Evolutionary conservation across 257 asterid genomes (phyloP).

Genomic region (Ocimum tenuiflorum): DNA sequence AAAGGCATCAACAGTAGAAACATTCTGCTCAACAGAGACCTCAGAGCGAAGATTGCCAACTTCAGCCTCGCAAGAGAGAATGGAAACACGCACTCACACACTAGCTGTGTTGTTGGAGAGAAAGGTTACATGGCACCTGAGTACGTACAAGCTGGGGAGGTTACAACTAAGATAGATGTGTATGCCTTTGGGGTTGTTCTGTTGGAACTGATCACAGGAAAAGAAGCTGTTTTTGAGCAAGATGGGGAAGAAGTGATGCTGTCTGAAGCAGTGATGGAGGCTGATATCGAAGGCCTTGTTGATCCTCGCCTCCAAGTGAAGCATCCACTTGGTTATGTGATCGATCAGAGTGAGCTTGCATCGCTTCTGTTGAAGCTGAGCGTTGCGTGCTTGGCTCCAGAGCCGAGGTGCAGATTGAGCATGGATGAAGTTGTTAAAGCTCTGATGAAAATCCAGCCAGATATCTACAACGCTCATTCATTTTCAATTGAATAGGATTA

Average conservation of each 20-base stretch:
- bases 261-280: conserved; percentile 25
- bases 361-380: conserved; percentile 38
- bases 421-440: conserved; percentile 44
- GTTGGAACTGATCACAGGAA: conserved; percentile 58
- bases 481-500: conserved; percentile 18
- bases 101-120: conserved; percentile 24
- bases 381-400: conserved; percentile 38
- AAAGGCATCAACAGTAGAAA: conserved; percentile 43
- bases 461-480: conserved; percentile 32
- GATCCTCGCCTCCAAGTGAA: conserved; percentile 50
- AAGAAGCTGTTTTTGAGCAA: conserved; percentile 28
- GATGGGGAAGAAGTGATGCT: conserved; percentile 37
- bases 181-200: conserved; percentile 62
- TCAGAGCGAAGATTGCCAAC: conserved; percentile 63
- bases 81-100: conserved; percentile 26
- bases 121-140: conserved; percentile 65
- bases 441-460: conserved; percentile 45
- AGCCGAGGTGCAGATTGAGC: conserved; percentile 42
- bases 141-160: conserved; percentile 27
- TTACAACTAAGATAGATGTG: conserved; percentile 48
- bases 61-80: conserved; percentile 38
- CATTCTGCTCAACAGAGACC: conserved; percentile 38
- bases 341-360: conserved; percentile 45
- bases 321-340: conserved; percentile 56
- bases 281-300: conserved; percentile 24